Base-by-base conservation (phyloP, 257 asterid species). In the Ilex asprella region DNA sequence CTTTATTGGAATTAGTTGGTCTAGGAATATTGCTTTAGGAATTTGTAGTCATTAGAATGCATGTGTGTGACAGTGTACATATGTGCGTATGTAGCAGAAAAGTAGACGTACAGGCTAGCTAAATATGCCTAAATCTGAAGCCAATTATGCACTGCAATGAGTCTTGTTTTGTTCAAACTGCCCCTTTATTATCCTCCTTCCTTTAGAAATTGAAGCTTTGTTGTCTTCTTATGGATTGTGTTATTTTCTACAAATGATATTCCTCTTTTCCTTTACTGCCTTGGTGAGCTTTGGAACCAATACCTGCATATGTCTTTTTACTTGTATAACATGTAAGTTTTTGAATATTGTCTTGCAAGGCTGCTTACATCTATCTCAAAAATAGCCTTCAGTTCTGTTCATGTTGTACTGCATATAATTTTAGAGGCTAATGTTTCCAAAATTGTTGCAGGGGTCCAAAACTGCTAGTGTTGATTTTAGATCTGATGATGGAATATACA, bases 391-490 rank as follows among this genome's bases (percentile, higher is more conserved):
- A 49, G 30, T 31, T 61, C 56, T 55, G 46, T 56, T 60, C n/a
- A 12, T 56, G 30, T 59, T 12, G 29, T 56, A 29, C 44, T 46
- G 30, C 31, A 32, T 50, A 3, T 4, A 49, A 39, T 44, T 58
- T 41, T 54, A 16, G 55, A 50, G 70, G 54, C 70, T 39, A 59
- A 39, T 50, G 64, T 31, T 69, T 67, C 62, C 47, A 61, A 41
- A 30, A 51, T 59, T 70, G 12, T 73, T 74, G 52, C 58, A 92
- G 99, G 94, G 72, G 63, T 75, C 85, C 52, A 76, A 71, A 70
- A 77, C 70, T 73, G 82, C 82, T 75, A 78, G 73, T 43, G 67
- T 89, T 56, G 91, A 81, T 72, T 89, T 87, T 73, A 86, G 87
- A 77, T 67, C 84, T 66, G 83, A 75, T 56, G 86, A 79, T 66